Evolutionary conservation across 2,329 filamentous ascomycete genomes (phyloP).

Genomic region (Aspergillus jensenii): DNA sequence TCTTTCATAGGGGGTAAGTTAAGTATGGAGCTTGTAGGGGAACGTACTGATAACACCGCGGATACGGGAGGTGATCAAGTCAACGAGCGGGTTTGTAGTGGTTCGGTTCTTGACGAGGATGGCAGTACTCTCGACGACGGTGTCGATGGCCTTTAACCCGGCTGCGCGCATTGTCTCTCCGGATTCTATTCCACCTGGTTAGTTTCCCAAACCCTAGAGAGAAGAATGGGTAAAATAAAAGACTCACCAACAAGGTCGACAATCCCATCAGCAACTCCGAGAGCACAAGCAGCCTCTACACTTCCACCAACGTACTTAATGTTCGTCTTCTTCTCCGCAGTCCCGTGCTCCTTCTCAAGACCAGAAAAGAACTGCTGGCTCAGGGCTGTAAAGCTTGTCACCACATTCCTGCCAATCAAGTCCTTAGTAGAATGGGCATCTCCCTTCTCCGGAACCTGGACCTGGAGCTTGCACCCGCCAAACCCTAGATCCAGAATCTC

Average conservation of each 20-base stretch:
- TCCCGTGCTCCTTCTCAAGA: slow-evolving; percentile 58
- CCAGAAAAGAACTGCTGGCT: slow-evolving; percentile 79
- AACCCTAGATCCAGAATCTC: slow-evolving; percentile 90
- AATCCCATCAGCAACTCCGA: slow-evolving; percentile 95
- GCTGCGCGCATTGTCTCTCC: slow-evolving; percentile 98
- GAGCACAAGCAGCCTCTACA: slow-evolving; percentile 92
- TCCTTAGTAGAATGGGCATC: slow-evolving; percentile 67
- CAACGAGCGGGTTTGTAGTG: slow-evolving; percentile 77
- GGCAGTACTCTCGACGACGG: slow-evolving; percentile 82
- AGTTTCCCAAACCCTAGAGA: not conserved
- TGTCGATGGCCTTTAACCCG: slow-evolving; percentile 90
- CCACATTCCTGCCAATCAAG: slow-evolving; percentile 87
- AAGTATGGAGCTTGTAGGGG: not conserved
- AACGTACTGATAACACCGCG: slow-evolving; percentile 79
- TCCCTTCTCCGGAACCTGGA: slow-evolving; percentile 93
- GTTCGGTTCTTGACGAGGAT: slow-evolving; percentile 89
- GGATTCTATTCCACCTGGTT: slow-evolving; percentile 63
- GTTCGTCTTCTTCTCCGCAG: slow-evolving; percentile 65
- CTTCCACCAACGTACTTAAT: slow-evolving; percentile 95
- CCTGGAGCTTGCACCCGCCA: slow-evolving; percentile 86
- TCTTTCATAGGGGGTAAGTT: not conserved
- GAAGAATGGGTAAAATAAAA: not conserved
- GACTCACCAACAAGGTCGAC: slow-evolving; percentile 90
- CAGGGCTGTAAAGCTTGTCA: slow-evolving; percentile 90
- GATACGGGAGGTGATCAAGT: slow-evolving; percentile 83